Evolutionary conservation across 768 basidiomycete species (phyloP), one percentile per base, ranked within the genome.

Genomic region (Pholiota conissans): DNA sequence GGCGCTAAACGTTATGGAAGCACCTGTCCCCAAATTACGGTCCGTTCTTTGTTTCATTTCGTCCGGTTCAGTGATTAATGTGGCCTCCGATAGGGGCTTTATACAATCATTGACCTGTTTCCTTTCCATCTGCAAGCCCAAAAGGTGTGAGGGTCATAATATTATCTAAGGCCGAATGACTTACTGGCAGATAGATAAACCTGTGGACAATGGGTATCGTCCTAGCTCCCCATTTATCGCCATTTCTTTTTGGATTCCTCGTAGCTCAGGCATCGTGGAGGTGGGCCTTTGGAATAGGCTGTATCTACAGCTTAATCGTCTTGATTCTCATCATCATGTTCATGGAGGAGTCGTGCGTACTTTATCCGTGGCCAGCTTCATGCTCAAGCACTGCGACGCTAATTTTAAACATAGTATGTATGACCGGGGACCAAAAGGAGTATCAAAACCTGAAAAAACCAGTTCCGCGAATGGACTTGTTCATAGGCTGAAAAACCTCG

Each of bases 131-230:
- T 84, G 1, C 86, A 87, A 71, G 85, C 85, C 14, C 78, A 84
- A 29, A 85, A 83, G 80, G 82, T 84, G 34, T 54, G 71, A 61
- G 5, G 6, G 46, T 3, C 20, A 37, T 52, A 2, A 10, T 8
- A 32, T 10, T 20, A 3, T 34, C 11, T 34, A 29, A 18, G n/a
- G 28, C 49, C 29, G 22, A n/a, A 26, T 28, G 28, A 29, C 24
- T 3, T 16, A 5, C 11, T 1, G 5, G 20, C 7, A 4, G 14
- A 11, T 56, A 87, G 84, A 76, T 88, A 28, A 87, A 86, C 60
- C 69, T 85, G 46, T 88, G 86, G 87, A 87, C 86, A 3, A 83
- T 89, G 79, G 88, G 85, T 0, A 86, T 87, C 72, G 80, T 89
- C 63, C 67, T 87, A 22, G 84, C 85, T 16, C 84, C 82, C 6